A percentile compares a stretch with the other conserved stretches of the same genome.
Conservation (phyloP, 2,329 filamentous ascomycete species). For the Ceratocystis colombiana region DNA sequence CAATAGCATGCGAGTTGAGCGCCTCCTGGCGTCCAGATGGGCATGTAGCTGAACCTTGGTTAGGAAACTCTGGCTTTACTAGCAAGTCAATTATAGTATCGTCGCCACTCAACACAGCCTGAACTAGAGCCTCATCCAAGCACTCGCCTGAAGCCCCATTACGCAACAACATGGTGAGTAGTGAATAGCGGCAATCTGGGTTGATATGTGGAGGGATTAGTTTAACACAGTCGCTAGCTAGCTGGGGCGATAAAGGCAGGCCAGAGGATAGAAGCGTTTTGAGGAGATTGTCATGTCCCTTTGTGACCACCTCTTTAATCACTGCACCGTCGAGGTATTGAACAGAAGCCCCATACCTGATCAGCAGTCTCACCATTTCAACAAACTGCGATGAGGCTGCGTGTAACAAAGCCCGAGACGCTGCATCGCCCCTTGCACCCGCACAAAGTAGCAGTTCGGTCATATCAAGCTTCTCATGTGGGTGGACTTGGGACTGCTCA, state of each 20-base stretch:
- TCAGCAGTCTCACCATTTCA: slow-evolving; percentile 46
- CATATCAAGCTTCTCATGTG: slow-evolving; percentile 42
- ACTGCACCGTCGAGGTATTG: slow-evolving; percentile 44
- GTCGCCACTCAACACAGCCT: slow-evolving; percentile 42
- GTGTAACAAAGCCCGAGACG: slow-evolving; percentile 42
- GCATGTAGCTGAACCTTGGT: slow-evolving; percentile 27
- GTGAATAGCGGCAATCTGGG: slow-evolving; percentile 37
- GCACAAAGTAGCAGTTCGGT: slow-evolving; percentile 49
- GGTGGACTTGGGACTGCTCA: slow-evolving; percentile 38
- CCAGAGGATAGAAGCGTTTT: slow-evolving; percentile 39
- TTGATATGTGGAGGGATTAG: slow-evolving; percentile 40
- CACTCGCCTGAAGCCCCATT: slow-evolving; percentile 42
- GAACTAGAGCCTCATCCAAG: slow-evolving; percentile 43
- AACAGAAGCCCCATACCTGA: slow-evolving; percentile 45
- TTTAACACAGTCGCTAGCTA: slow-evolving; percentile 43
- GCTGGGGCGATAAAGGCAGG: slow-evolving; percentile 36
- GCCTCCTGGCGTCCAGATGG: slow-evolving; percentile 28
- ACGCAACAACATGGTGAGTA: slow-evolving; percentile 40
- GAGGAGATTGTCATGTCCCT: slow-evolving; percentile 40
- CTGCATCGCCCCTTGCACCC: slow-evolving; percentile 44
- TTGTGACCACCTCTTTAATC: slow-evolving; percentile 41
- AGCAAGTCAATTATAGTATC: slow-evolving; percentile 40
- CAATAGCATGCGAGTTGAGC: slow-evolving; percentile 39
- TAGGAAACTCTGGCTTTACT: slow-evolving; percentile 40
- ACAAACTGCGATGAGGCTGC: slow-evolving; percentile 43